Conservation (phyloP, 2,329 filamentous ascomycete genomes). For the Fusarium decemcellulare region DNA sequence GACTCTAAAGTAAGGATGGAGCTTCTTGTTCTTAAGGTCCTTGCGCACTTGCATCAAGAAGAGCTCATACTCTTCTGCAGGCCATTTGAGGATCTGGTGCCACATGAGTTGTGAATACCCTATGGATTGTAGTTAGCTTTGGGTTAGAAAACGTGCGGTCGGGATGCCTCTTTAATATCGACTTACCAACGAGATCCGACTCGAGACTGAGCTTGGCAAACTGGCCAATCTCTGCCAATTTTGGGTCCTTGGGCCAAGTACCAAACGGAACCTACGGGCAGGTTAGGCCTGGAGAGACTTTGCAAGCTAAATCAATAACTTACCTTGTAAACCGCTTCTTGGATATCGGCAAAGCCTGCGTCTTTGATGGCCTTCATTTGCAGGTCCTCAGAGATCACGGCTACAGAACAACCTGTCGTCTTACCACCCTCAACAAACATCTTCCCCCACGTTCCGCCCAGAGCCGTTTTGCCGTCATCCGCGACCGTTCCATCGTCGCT, state of each 20-base stretch:
- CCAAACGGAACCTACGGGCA: slow-evolving; percentile 11
- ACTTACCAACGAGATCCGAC: slow-evolving; percentile 25
- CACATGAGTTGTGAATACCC: slow-evolving; percentile 28
- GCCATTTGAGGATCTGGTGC: slow-evolving; percentile 25
- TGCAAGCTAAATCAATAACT: neutral
- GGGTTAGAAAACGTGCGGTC: too few relatives aligned
- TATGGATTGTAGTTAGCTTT: neutral
- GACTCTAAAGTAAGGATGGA: slow-evolving; percentile 22
- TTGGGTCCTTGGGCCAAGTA: slow-evolving; percentile 13
- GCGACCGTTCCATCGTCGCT: slow-evolving; percentile 23
- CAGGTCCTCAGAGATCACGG: slow-evolving; percentile 11
- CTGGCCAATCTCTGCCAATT: slow-evolving; percentile 20
- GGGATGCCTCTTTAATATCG: too few relatives aligned
- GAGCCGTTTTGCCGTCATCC: neutral
- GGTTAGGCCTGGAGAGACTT: neutral
- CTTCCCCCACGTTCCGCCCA: slow-evolving; percentile 18
- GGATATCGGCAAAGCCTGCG: slow-evolving; percentile 23
- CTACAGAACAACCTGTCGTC: neutral
- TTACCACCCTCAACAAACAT: slow-evolving; percentile 23
- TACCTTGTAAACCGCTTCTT: slow-evolving; percentile 13
- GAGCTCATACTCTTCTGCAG: slow-evolving; percentile 12
- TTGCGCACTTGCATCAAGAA: slow-evolving; percentile 25
- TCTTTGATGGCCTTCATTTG: slow-evolving; percentile 21
- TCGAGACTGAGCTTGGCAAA: slow-evolving; percentile 23
- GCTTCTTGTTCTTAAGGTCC: slow-evolving; percentile 19